Evolutionary conservation across 2,329 filamentous ascomycete genomes (phyloP), one percentile per base, ranked within the genome.

Genomic region (Botrytis squamosa): DNA sequence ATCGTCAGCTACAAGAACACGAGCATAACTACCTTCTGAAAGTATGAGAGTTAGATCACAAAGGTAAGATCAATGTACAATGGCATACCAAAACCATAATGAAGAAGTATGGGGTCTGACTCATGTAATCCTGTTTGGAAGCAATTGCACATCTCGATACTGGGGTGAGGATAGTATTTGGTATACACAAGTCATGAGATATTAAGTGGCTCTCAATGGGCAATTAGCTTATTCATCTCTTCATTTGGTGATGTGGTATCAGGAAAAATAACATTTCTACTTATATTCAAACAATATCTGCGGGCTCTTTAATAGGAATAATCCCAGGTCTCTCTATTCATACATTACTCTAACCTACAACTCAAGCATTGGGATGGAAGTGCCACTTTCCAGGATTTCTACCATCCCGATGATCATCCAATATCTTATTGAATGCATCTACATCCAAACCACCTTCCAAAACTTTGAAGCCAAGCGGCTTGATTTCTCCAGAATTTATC

Each of bases 381-480:
- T 72, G 69, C 46, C 44, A 65, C 38, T 74, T 74, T 29, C 66
- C 70, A n/a, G 71, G 71, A 14, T 67, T 70, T 22, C 68, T 74
- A 9, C 73, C 73, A 60, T 63, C 73, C 33, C 55, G 68, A 42
- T 74, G 55, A 29, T 67, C 44, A 46, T 74, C 73, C 70, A 74
- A 38, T 29, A 70, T 7, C 22, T 71, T 68, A 55, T 74, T 74
- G 20, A 74, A 40, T 7, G 22, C 55, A 42, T 72, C 63, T 22
- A 42, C 73, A 72, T 72, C 36, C 62, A 74, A 63, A 33, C 69
- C 73, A 29, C 59, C 63, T n/a, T 72, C 33, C 5, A 74, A 6
- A 20, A 74, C 40, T 38, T 71, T 65, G 29, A 65, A 74, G 20
- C 52, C 55, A 3, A 72, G 59, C 16, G 73, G 33, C 63, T 67